phyloP scores from a whole-genome alignment of 176 grass and related monocot species.

The Eragrostis curvula region DNA sequence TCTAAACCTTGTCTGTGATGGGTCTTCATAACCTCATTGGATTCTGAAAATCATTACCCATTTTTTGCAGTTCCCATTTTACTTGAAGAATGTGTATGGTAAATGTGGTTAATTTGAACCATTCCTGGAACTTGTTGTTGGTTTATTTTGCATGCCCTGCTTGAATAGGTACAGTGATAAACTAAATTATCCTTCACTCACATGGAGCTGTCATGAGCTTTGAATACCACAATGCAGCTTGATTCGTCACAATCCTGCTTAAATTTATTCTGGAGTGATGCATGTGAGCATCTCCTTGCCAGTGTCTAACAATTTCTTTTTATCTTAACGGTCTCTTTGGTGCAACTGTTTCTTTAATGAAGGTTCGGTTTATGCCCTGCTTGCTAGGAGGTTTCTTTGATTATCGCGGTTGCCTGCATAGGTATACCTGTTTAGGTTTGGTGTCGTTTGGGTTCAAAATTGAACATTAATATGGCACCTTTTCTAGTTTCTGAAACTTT shows the following conservation, averaged over 20 bases:
- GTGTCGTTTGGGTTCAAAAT: neutral
- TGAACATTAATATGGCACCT: neutral
- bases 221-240: neutral
- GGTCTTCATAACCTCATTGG: neutral
- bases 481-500: neutral
- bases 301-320: too few species aligned
- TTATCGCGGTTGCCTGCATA: neutral
- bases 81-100: neutral
- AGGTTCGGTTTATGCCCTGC: neutral
- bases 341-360: neutral
- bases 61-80: constrained; percentile 1
- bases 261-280: neutral
- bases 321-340: neutral
- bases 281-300: neutral
- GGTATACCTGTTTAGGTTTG: neutral
- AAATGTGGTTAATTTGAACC: neutral
- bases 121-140: neutral
- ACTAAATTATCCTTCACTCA: neutral
- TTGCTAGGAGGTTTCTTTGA: neutral
- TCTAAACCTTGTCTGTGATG: constrained; percentile 12
- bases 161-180: neutral
- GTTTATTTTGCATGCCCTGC: neutral
- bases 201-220: neutral
- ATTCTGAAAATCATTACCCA: neutral
- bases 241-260: neutral